Conservation (phyloP, 768 basidiomycete genomes). For the Neoboletus brunneissimus region DNA sequence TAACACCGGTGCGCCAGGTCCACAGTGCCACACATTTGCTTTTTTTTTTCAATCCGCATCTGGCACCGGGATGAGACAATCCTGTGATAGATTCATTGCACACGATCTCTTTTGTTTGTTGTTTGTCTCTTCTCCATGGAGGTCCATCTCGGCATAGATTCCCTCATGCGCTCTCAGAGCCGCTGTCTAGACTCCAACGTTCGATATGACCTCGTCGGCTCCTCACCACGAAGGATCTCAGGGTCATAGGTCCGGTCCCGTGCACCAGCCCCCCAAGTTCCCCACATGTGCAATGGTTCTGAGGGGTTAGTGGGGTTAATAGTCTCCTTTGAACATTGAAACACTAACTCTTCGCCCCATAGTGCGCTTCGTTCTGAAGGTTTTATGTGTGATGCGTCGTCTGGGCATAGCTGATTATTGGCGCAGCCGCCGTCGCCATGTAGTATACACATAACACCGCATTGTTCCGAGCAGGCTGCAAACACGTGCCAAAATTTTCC, state of each 20-base stretch:
- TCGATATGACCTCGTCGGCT: conserved; percentile 4
- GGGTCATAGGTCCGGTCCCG: conserved; percentile 7
- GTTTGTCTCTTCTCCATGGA: conserved; percentile 6
- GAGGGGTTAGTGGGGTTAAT: not conserved
- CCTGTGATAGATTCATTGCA: conserved; percentile 3
- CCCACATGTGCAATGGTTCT: not conserved
- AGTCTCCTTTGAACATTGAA: not conserved
- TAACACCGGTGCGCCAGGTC: not conserved
- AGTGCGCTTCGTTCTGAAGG: not conserved
- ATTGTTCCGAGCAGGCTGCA: not conserved
- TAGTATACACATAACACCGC: not conserved
- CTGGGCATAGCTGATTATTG: not conserved
- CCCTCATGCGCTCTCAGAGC: not conserved
- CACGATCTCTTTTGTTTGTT: conserved; percentile 1
- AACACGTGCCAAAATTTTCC: not conserved
- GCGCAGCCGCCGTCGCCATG: not conserved
- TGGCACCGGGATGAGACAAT: conserved; percentile 1
- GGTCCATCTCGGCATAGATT: conserved; percentile 10
- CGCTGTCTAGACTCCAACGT: not conserved
- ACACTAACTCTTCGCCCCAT: not conserved
- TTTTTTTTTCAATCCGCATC: not conserved
- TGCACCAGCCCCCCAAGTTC: not conserved
- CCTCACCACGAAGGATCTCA: not conserved
- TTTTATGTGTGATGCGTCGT: not conserved
- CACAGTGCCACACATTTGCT: not conserved